A percentile compares a stretch with the other conserved stretches of the same genome.
phyloP scores from a whole-genome alignment of 2,329 filamentous ascomycete genomes.

The Microascus cirrosus region DNA sequence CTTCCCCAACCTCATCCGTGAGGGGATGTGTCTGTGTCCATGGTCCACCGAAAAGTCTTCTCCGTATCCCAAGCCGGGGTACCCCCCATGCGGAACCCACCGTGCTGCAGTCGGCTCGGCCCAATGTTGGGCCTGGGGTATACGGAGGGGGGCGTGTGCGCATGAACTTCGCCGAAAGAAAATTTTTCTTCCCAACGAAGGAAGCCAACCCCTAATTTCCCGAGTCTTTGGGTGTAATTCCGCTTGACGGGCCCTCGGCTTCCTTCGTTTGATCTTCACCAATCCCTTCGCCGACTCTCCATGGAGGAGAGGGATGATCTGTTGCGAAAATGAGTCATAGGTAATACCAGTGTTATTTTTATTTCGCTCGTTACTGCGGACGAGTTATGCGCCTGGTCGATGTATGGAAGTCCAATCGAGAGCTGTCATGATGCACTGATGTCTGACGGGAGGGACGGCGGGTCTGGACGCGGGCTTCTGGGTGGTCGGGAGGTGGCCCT shows the following conservation, averaged over 20 bases:
- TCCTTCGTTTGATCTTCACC: not conserved
- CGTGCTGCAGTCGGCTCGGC: not conserved
- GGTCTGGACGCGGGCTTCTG: not conserved
- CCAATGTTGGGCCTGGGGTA: not conserved
- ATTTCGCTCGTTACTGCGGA: not conserved
- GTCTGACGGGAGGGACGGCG: not conserved
- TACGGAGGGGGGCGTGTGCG: not conserved
- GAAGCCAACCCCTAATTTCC: not conserved
- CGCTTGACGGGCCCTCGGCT: not conserved
- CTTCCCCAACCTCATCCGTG: not conserved
- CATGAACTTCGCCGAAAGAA: not conserved
- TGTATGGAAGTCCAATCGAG: slow-evolving; percentile 4
- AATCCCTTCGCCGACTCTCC: not conserved
- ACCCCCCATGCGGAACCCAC: not conserved
- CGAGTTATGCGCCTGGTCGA: not conserved
- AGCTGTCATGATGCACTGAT: slow-evolving; percentile 3
- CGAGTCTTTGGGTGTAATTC: not conserved
- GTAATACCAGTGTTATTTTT: not conserved
- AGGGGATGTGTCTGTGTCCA: not conserved
- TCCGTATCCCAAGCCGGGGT: not conserved
- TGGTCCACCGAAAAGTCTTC: not conserved
- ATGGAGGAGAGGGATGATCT: not conserved
- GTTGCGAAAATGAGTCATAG: not conserved
- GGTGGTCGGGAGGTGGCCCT: slow-evolving; percentile 1
- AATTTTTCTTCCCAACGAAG: not conserved